Evolutionary conservation across 768 basidiomycete genomes (phyloP).

Genomic region (Kwoniella dejecticola): DNA sequence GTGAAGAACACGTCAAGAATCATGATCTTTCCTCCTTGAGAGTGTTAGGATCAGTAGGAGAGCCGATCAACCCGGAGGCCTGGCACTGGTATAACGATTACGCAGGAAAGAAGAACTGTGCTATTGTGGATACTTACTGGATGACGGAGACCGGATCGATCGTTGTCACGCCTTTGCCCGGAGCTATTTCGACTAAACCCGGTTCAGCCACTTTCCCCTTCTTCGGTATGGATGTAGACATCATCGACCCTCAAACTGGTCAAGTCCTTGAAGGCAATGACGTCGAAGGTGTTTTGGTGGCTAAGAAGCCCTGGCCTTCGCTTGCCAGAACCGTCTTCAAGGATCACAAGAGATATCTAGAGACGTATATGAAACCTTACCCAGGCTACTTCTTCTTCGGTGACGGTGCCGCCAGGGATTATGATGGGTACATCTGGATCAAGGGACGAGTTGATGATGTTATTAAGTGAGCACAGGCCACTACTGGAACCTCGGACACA

Average conservation of each 20-base stretch:
- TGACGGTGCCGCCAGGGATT: conserved; percentile 90
- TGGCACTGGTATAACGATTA: conserved; percentile 99
- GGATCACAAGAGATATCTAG: conserved; percentile 84
- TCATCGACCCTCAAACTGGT: conserved; percentile 82
- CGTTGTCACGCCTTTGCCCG: conserved; percentile 87
- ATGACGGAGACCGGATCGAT: conserved; percentile 99
- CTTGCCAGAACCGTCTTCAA: conserved; percentile 89
- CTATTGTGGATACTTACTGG: conserved; percentile 84
- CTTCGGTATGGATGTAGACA: conserved; percentile 87
- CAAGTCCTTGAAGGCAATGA: conserved; percentile 70
- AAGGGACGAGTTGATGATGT: conserved; percentile 90
- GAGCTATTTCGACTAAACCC: conserved; percentile 92
- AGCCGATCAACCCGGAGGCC: conserved; percentile 98
- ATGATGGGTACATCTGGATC: conserved; percentile 98
- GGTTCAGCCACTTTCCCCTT: conserved; percentile 97
- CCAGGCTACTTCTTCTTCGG: conserved; percentile 95
- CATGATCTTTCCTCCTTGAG: conserved; percentile 81
- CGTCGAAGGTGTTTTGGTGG: conserved; percentile 86
- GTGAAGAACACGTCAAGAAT: conserved; percentile 77
- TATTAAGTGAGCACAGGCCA: no score
- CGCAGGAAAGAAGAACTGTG: conserved; percentile 82
- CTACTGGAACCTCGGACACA: no score
- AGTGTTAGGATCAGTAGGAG: conserved; percentile 89
- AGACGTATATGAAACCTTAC: conserved; percentile 81
- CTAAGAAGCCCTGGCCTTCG: conserved; percentile 89